Percentiles rank a stretch among this genome's conserved stretches.
phyloP scores from a whole-genome alignment of 2,329 filamentous ascomycete genomes.

The Fusarium anguioides region DNA sequence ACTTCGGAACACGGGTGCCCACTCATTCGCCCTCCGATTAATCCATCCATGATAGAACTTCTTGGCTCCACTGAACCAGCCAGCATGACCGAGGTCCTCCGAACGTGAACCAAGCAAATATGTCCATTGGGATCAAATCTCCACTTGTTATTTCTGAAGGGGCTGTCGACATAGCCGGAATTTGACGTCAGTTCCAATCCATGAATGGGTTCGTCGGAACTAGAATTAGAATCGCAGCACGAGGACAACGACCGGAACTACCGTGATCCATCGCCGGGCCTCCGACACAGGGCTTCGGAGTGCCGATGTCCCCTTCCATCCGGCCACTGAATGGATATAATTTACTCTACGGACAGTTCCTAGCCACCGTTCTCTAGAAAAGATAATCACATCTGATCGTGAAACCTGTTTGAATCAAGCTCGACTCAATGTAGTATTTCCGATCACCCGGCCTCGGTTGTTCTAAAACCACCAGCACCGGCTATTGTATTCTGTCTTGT shows the following conservation, averaged over 20 bases:
- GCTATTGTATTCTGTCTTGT: constrained; percentile 26
- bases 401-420: constrained; percentile 8
- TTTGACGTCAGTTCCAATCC: constrained; percentile 46
- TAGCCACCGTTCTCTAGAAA: constrained; percentile 9
- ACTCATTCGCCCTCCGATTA: constrained; percentile 8
- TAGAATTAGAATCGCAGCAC: constrained; percentile 7
- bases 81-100: neutral
- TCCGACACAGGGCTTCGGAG: constrained; percentile 40
- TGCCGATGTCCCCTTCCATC: constrained; percentile 43
- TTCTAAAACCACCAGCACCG: constrained; percentile 20
- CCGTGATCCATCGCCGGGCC: constrained; percentile 38
- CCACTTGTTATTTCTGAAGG: no score
- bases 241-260: constrained; percentile 33
- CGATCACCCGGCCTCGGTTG: constrained; percentile 44
- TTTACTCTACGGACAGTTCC: constrained; percentile 4
- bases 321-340: constrained; percentile 20
- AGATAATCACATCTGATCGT: constrained; percentile 7
- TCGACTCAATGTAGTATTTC: constrained; percentile 26
- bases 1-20: constrained; percentile 15
- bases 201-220: constrained; percentile 7
- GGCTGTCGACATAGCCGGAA: constrained; percentile 5
- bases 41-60: constrained; percentile 16
- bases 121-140: constrained; percentile 2
- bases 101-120: no score
- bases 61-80: constrained; percentile 16